Percentiles rank a stretch among this genome's conserved stretches.
These are phyloP conservation scores for Pseudonectria buxi DNA, from an alignment of 2,329 filamentous ascomycete species.

Conservation along the genomic window DNA sequence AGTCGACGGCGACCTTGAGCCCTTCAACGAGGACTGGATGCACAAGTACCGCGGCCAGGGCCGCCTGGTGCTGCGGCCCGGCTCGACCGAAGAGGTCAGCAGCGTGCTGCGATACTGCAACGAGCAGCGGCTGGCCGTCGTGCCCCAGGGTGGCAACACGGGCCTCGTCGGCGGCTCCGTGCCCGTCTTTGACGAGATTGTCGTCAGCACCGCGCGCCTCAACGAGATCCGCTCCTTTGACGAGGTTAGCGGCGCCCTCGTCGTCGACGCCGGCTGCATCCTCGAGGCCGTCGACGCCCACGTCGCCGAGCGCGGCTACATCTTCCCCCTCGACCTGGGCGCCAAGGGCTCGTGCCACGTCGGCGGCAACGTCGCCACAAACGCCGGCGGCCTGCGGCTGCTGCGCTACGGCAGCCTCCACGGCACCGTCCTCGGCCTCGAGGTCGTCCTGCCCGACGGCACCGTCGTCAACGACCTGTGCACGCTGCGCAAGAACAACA, in stretches of 20 bases:
- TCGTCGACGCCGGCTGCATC: conserved; percentile 85
- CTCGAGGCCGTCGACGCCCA: conserved; percentile 84
- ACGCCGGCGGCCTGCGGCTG: conserved; percentile 84
- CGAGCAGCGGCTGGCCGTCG: conserved; percentile 82
- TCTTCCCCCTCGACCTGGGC: conserved; percentile 95
- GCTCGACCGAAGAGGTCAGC: conserved; percentile 80
- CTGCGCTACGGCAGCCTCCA: conserved; percentile 92
- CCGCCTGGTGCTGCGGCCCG: conserved; percentile 79
- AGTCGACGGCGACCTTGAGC: conserved; percentile 73
- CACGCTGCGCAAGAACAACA: conserved; percentile 94
- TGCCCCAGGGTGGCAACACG: conserved; percentile 95
- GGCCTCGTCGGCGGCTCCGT: conserved; percentile 93
- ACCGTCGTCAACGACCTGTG: conserved; percentile 85
- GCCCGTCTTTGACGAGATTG: conserved; percentile 96
- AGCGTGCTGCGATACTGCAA: conserved; percentile 93
- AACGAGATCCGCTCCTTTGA: conserved; percentile 89
- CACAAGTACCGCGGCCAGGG: conserved; percentile 93
- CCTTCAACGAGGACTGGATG: conserved; percentile 99
- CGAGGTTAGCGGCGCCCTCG: conserved; percentile 82
- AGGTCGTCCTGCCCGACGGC: conserved; percentile 89
- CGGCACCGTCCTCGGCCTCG: conserved; percentile 84
- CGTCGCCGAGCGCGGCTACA: conserved; percentile 73
- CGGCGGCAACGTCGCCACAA: conserved; percentile 92
- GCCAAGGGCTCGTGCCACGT: conserved; percentile 97
- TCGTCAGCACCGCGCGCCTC: conserved; percentile 86